Evolutionary conservation across 352 stramenopile genomes (phyloP).

Genomic region (Phytopythium oedochilum): DNA sequence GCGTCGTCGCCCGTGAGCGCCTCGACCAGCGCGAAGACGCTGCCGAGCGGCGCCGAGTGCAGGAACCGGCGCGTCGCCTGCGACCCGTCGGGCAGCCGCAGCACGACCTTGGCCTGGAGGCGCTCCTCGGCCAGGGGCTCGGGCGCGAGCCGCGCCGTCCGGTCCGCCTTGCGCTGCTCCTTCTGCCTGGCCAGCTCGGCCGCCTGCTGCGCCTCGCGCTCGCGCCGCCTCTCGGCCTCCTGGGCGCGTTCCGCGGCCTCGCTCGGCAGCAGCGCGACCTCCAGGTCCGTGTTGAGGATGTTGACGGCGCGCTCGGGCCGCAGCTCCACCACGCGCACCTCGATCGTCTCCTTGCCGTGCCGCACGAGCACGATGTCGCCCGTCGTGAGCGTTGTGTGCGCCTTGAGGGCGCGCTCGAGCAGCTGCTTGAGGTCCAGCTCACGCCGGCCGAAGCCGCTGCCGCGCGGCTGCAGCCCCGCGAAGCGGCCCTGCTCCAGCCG

Average conservation of each 20-base stretch:
- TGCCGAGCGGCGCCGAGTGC: conserved; percentile 20
- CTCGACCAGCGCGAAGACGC: conserved; percentile 52
- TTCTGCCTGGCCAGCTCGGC: conserved; percentile 23
- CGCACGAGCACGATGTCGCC: conserved; percentile 76
- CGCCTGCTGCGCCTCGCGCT: conserved; percentile 28
- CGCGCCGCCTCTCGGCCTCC: conserved; percentile 23
- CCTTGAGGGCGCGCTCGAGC: conserved; percentile 65
- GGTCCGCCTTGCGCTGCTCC: conserved; percentile 35
- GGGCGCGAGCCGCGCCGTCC: conserved; percentile 19
- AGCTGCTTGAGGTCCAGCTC: conserved; percentile 82
- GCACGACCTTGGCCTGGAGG: conserved; percentile 36
- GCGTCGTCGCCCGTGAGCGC: conserved; percentile 40
- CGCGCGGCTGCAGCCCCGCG: conserved; percentile 58
- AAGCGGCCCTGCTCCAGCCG: conserved; percentile 68
- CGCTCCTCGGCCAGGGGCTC: conserved; percentile 40
- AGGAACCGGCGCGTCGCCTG: conserved; percentile 47
- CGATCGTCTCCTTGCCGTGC: conserved; percentile 70
- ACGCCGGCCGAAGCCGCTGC: conserved; percentile 62
- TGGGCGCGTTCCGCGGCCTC: conserved; percentile 43
- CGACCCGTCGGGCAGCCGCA: conserved; percentile 41
- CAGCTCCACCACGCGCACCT: conserved; percentile 60
- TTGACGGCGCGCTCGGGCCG: conserved; percentile 50
- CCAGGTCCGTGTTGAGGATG: conserved; percentile 80
- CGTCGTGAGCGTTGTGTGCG: conserved; percentile 70
- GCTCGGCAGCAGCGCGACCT: conserved; percentile 73